Evolutionary conservation across 1,139 yeast species (phyloP).

Genomic region (Hansenula lynferdii): DNA sequence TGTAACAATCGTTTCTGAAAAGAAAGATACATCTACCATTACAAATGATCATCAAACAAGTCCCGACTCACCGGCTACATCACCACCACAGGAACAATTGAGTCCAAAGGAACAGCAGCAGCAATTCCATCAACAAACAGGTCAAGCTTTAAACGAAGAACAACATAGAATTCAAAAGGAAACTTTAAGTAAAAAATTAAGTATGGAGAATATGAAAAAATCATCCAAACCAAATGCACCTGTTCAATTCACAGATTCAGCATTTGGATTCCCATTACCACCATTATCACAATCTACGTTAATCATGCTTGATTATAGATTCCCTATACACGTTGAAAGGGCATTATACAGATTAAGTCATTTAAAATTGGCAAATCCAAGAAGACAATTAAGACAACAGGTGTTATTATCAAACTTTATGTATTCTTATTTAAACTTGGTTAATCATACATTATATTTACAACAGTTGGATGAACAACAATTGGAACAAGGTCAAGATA

Average conservation of each 20-base stretch:
- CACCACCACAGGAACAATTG: slow-evolving; percentile 1
- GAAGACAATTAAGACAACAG: slow-evolving; percentile 86
- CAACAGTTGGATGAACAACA: slow-evolving; percentile 45
- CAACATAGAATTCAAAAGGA: slow-evolving; percentile 17
- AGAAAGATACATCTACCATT: background rate
- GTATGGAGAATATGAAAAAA: slow-evolving; percentile 27
- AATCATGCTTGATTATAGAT: slow-evolving; percentile 76
- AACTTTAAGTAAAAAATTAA: slow-evolving; percentile 21
- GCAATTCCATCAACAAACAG: slow-evolving; percentile 11
- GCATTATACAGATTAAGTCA: slow-evolving; percentile 93
- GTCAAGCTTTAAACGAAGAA: slow-evolving; percentile 7
- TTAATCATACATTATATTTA: slow-evolving; percentile 78
- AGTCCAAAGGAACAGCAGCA: slow-evolving; percentile 1
- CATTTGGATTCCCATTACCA: slow-evolving; percentile 82
- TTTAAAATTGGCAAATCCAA: slow-evolving; percentile 88
- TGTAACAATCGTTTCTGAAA: slow-evolving; percentile 12
- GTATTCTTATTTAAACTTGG: slow-evolving; percentile 94
- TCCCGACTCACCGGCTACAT: slow-evolving; percentile 1
- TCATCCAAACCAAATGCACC: slow-evolving; percentile 57
- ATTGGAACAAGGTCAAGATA: slow-evolving; percentile 3
- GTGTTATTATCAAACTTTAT: slow-evolving; percentile 90
- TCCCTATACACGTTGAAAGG: slow-evolving; percentile 92
- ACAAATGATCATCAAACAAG: background rate
- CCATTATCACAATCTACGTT: slow-evolving; percentile 72
- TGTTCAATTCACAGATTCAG: slow-evolving; percentile 71